Evolutionary conservation across 2,329 filamentous ascomycete species (phyloP), one percentile per base, ranked within the genome.

Genomic region (Blumeriella jaapii): DNA sequence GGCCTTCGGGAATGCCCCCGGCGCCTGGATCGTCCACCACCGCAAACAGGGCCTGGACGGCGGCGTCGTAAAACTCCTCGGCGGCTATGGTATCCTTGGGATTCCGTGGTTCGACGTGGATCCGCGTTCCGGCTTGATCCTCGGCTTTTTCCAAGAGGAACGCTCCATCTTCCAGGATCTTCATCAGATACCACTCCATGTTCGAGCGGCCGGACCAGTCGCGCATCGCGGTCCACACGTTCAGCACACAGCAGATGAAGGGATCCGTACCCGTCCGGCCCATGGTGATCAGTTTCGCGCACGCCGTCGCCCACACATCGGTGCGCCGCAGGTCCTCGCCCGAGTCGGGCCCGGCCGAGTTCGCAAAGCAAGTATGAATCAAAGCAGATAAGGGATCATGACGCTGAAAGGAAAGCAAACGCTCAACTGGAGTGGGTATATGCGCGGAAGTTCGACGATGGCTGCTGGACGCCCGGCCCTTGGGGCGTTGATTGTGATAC

Each of bases 101-200:
- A 44, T 77, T 77, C 63, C 82, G 82, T 43, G 77, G 69, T 36
- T 79, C 77, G 25, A 82, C 64, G 59, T 85, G 77, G 59, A 79
- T 71, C 45, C 79, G 68, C 41, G 78, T 76, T 22, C 77, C 73
- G 43, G 81, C 70, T 50, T 84, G 80, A 53, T 86, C 81, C 57
- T 87, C 82, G 51, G 83, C 78, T 53, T 82, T 78, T 53, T 94
- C 86, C 49, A 95, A 67, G 38, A 96, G 67, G 55, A 95, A 95
- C 24, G 86, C 81, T 47, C 91, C 91, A 50, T 93, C 82, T 59
- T 94, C 84, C 19, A 98, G 71, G 41, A 93, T 84, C 55, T 91
- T 83, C 82, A 94, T 91, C 9, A 98, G 71, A 57, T 89, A 96
- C 61, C 85, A 82, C 61, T 95, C 87, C 67, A 98, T 77, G 45